Percentiles rank a stretch among this genome's conserved stretches.
Evolutionary conservation across 768 basidiomycete species (phyloP).

Genomic region (Dendrothele bispora): DNA sequence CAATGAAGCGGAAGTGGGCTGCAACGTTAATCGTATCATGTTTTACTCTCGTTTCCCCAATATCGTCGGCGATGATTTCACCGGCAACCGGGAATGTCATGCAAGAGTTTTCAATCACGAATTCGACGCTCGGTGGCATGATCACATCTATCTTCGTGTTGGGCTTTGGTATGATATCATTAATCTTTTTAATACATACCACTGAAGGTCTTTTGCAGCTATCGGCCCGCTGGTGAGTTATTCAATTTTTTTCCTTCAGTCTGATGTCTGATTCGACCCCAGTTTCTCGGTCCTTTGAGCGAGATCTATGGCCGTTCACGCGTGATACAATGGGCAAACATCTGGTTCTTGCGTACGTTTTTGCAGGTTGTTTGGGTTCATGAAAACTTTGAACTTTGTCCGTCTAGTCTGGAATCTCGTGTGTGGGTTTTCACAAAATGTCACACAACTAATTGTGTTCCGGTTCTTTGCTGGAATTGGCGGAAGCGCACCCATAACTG

Average conservation of each 20-base stretch:
- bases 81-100: slow-evolving; percentile 58
- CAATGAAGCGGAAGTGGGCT: slow-evolving; percentile 58
- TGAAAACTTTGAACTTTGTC: neutral
- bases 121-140: slow-evolving; percentile 47
- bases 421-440: slow-evolving; percentile 46
- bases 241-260: neutral
- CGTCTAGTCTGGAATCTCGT: slow-evolving; percentile 42
- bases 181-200: too few species aligned
- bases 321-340: slow-evolving; percentile 62
- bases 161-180: slow-evolving; percentile 61
- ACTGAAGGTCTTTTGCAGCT: too few species aligned
- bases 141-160: slow-evolving; percentile 59
- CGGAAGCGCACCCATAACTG: slow-evolving; percentile 51
- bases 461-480: slow-evolving; percentile 56
- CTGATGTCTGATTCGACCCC: neutral
- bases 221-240: slow-evolving; percentile 48
- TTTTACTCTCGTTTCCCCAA: slow-evolving; percentile 67
- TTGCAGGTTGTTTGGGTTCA: too few species aligned
- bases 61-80: slow-evolving; percentile 76
- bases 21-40: slow-evolving; percentile 63
- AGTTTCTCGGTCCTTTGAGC: slow-evolving; percentile 60
- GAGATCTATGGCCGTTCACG: slow-evolving; percentile 72
- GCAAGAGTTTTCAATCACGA: slow-evolving; percentile 54
- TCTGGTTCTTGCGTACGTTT: slow-evolving; percentile 63
- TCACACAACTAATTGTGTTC: slow-evolving; percentile 46